phyloP scores from a whole-genome alignment of 169 alveolate species.

The Miamiensis avidus region DNA sequence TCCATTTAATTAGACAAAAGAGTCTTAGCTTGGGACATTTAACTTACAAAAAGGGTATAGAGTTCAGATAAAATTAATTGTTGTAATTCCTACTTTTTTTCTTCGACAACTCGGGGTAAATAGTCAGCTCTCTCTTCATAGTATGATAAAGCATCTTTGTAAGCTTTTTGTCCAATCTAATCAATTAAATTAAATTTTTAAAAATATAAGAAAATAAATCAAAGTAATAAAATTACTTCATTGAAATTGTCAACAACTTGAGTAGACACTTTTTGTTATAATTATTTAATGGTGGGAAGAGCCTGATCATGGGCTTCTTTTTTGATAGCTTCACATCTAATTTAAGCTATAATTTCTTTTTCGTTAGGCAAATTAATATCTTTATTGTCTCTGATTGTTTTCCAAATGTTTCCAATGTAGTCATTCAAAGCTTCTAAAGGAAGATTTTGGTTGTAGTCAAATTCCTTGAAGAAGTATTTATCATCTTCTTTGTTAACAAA shows the following conservation, averaged over 20 bases:
- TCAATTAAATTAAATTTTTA: not conserved
- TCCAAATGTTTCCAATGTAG: not conserved
- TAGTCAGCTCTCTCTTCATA: not conserved
- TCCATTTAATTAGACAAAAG: not conserved
- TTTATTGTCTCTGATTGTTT: constrained; percentile 8
- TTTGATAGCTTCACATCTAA: constrained; percentile 16
- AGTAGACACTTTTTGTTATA: too few relatives aligned
- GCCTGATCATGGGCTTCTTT: not conserved
- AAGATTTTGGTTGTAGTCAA: not conserved
- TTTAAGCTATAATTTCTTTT: constrained; percentile 5
- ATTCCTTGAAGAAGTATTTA: constrained; percentile 1
- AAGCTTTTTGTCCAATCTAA: not conserved
- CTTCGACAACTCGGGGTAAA: not conserved
- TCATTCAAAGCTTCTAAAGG: constrained; percentile 24
- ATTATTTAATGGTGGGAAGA: not conserved
- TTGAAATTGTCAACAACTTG: too few relatives aligned
- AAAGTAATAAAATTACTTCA: too few relatives aligned
- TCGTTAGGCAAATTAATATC: constrained; percentile 20
- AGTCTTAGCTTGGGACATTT: not conserved
- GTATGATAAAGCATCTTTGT: not conserved
- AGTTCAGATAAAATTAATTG: too few relatives aligned
- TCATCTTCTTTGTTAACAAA: constrained; percentile 3
- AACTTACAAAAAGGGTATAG: not conserved
- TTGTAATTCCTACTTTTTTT: not conserved
- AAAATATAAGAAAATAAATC: too few relatives aligned